Base-by-base conservation (phyloP, 768 basidiomycete genomes). In the Termitomyces sp. region DNA sequence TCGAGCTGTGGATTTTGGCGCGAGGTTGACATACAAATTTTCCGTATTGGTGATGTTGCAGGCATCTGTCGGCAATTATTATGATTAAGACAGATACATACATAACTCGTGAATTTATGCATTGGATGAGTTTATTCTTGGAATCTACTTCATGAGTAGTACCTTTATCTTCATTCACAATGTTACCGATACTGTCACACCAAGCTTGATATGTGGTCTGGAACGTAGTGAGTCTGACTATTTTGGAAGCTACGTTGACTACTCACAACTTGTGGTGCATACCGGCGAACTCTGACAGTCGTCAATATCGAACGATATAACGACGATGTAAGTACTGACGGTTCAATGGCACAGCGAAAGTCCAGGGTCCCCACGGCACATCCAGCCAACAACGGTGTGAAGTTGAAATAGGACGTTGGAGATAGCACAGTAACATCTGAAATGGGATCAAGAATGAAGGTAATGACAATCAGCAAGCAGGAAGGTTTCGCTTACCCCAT, bases 361-460 rank as follows among this genome's bases (percentile, higher is more conserved):
- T 93, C 91, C 48, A 95, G 75, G 6, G 92, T 93, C 3, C 93
- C 93, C 26, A 92, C 90, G 4, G 90, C 81, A 57, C 87, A 83
- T 50, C 83, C 77, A 0, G 87, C 86, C 1, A 90, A 76, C 31
- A 90, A 69, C 0, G 87, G 86, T 26, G 83, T 81, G 61, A 86
- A 86, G 65, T 85, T 86, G 72, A 87, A 88, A 70, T 86, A 84
- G 36, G 77, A 79, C 39, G 76, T 85, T 0, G 89, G 86, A 5
- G 87, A 87, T 26, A 90, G 57, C 16, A 89, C 69, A 0, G 82
- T 82, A 5, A 88, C 85, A 63, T 88, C 87, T 89, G 60, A 0
- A 26, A 12, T 48, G 58, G 51, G 13, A 31, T 42, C 18, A 48
- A 31, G 18, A 13, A 20, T n/a, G 6, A 16, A 28, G 12, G 1